A percentile compares a stretch with the other conserved stretches of the same genome.
Conservation (phyloP, 2,329 filamentous ascomycete species). For the Sphaceloma murrayae region DNA sequence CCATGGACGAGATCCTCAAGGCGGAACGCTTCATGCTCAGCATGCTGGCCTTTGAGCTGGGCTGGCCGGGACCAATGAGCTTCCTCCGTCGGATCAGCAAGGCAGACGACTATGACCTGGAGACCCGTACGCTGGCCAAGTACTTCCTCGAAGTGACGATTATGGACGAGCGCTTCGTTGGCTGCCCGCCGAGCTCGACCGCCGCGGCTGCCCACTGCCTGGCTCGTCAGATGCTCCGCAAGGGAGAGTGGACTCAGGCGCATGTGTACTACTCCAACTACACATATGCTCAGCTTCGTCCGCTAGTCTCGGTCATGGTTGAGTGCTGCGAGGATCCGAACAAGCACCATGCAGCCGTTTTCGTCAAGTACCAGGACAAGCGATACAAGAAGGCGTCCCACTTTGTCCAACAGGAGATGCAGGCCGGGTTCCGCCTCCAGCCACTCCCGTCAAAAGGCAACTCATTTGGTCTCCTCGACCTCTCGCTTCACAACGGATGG, state of each 20-base stretch:
- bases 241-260: slow-evolving; percentile 75
- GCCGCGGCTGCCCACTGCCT: slow-evolving; percentile 89
- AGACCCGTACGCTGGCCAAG: slow-evolving; percentile 90
- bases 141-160: slow-evolving; percentile 95
- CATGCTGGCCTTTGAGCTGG: slow-evolving; percentile 90
- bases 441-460: slow-evolving; percentile 17
- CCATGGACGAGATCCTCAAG: slow-evolving; percentile 84
- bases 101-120: slow-evolving; percentile 92
- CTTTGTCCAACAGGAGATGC: slow-evolving; percentile 68
- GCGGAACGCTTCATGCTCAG: slow-evolving; percentile 97
- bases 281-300: slow-evolving; percentile 72
- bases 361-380: slow-evolving; percentile 82
- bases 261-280: slow-evolving; percentile 94
- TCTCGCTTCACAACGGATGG: slow-evolving; percentile 13
- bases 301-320: slow-evolving; percentile 65
- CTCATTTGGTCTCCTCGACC: slow-evolving; percentile 16
- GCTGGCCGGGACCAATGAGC: slow-evolving; percentile 98
- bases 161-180: slow-evolving; percentile 97
- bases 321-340: slow-evolving; percentile 77
- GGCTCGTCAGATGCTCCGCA: slow-evolving; percentile 76
- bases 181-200: slow-evolving; percentile 78
- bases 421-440: slow-evolving; percentile 48
- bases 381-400: slow-evolving; percentile 76
- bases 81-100: slow-evolving; percentile 96
- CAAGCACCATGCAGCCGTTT: slow-evolving; percentile 78